Conservation (phyloP, 2,329 filamentous ascomycete species). For the Fusarium citri region DNA sequence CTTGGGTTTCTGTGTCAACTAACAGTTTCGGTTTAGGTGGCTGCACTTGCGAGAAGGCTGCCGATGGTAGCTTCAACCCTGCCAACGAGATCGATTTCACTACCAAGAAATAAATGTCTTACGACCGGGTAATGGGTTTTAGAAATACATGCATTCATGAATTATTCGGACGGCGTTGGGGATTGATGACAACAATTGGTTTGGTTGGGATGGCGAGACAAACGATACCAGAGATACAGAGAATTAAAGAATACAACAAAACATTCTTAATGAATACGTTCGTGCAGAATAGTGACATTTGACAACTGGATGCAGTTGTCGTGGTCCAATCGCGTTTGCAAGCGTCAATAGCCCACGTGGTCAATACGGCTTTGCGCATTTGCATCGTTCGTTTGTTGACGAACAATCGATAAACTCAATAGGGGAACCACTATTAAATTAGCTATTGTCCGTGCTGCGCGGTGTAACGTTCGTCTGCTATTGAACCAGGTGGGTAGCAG, state of each 20-base stretch:
- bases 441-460: conserved; percentile 15
- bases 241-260: conserved; percentile 13
- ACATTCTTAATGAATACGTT: background rate
- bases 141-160: conserved; percentile 17
- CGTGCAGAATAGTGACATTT: background rate
- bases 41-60: conserved; percentile 86
- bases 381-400: background rate
- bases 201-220: conserved; percentile 15
- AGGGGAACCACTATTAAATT: background rate
- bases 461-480: background rate
- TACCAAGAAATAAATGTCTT: conserved; percentile 57
- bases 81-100: conserved; percentile 88
- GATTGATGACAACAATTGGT: conserved; percentile 2
- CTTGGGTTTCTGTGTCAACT: conserved; percentile 6
- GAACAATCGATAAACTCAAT: background rate
- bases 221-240: conserved; percentile 27
- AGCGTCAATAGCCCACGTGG: background rate
- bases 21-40: conserved; percentile 59
- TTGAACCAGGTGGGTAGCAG: too few species aligned
- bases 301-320: background rate
- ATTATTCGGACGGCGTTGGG: conserved; percentile 39
- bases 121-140: background rate
- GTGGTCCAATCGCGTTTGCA: background rate
- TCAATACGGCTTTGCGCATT: background rate
- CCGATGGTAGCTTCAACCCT: conserved; percentile 70